Evolutionary conservation across 208 protist species (phyloP).

Genomic region (Trypanosomatidae sp.): DNA sequence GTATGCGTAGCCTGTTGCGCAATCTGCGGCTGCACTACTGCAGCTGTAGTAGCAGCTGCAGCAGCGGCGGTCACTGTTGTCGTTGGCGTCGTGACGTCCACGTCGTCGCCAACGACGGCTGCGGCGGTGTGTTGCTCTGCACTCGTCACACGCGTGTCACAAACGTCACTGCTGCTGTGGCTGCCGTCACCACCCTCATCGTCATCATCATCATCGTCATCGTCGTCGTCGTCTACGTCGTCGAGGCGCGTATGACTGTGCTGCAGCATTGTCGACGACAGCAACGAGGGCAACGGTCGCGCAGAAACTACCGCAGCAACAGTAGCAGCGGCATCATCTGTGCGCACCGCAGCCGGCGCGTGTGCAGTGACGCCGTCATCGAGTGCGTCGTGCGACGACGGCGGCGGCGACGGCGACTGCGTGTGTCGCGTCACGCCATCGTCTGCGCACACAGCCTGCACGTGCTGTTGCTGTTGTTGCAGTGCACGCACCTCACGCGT

Average conservation of each 20-base stretch:
- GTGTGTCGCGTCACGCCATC: no score
- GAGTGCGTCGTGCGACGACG: no score
- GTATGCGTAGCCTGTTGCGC: no score
- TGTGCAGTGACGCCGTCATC: no score
- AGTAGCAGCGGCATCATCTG: background rate
- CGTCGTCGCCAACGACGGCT: background rate
- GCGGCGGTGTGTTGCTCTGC: background rate
- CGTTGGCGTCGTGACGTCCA: background rate
- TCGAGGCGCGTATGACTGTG: background rate
- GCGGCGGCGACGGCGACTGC: no score
- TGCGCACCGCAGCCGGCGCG: background rate
- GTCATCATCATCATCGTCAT: slow-evolving; percentile 4
- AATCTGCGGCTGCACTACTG: no score
- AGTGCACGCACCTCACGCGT: no score
- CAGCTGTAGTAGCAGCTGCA: no score
- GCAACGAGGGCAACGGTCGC: background rate
- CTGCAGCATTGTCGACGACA: background rate
- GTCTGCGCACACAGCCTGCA: no score
- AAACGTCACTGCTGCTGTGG: background rate
- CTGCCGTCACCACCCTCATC: slow-evolving; percentile 2
- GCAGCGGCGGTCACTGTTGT: no score
- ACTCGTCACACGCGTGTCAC: no score
- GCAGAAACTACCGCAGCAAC: background rate
- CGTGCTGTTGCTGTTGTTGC: slow-evolving; percentile 3
- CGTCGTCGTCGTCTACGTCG: slow-evolving; percentile 7